Conservation (phyloP, 805 yeast genomes). For the Yarrowia divulgata region DNA sequence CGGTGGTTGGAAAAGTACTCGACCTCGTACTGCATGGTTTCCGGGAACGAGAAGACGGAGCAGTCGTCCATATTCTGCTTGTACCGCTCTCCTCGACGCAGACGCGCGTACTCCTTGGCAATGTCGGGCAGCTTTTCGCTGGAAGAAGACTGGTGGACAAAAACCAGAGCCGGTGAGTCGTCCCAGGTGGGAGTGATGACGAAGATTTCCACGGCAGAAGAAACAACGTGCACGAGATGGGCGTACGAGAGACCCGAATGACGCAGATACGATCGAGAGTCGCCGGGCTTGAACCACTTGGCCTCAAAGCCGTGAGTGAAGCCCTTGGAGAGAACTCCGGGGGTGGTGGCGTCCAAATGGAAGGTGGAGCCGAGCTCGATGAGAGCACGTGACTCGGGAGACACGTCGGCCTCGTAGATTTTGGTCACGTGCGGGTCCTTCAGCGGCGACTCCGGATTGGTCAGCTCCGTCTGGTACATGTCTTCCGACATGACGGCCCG, state of each 20-base stretch:
- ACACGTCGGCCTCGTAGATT: conserved; percentile 77
- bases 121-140: conserved; percentile 32
- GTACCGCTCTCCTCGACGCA: conserved; percentile 7
- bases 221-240: conserved; percentile 42
- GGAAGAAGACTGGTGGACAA: conserved; percentile 23
- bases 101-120: conserved; percentile 8
- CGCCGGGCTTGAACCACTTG: conserved; percentile 55
- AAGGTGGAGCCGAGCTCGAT: conserved; percentile 80
- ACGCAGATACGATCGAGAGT: conserved; percentile 5
- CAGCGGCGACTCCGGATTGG: conserved; percentile 66
- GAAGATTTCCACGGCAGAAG: conserved; percentile 40
- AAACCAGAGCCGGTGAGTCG: conserved; percentile 21
- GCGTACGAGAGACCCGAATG: conserved; percentile 7
- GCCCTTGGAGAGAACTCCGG: conserved; percentile 88
- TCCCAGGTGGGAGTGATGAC: conserved; percentile 30
- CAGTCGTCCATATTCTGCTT: conserved; percentile 20
- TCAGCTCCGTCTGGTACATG: conserved; percentile 61
- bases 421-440: conserved; percentile 68
- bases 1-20: conserved; percentile 7
- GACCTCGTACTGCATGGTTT: conserved; percentile 20
- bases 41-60: conserved; percentile 11
- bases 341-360: conserved; percentile 67
- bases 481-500: conserved; percentile 73
- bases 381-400: conserved; percentile 72
- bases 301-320: conserved; percentile 82